These are phyloP conservation scores for Chenopodium album DNA, from an alignment of 148 eudicot genomes.

Conservation along the genomic window DNA sequence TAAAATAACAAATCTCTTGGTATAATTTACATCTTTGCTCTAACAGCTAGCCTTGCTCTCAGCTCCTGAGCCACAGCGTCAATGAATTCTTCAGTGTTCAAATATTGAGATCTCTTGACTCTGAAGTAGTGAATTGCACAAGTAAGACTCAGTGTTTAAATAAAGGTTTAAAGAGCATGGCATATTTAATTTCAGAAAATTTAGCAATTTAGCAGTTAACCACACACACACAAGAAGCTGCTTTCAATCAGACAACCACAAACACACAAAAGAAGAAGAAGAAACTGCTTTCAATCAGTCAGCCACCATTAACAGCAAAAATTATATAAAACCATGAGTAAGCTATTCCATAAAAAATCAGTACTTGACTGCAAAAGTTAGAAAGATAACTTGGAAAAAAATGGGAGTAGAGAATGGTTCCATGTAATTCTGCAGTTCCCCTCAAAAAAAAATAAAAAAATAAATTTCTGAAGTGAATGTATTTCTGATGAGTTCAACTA, in stretches of 20 bases:
- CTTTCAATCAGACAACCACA: not conserved
- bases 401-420: too few relatives aligned
- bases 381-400: not conserved
- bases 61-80: conserved; percentile 83
- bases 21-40: conserved; percentile 3
- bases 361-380: not conserved
- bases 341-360: not conserved
- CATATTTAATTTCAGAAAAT: conserved; percentile 21
- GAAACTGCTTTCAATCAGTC: too few relatives aligned
- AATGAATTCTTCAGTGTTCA: conserved; percentile 89
- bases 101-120: conserved; percentile 45
- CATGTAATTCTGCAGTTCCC: not conserved
- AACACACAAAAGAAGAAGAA: too few relatives aligned
- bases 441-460: too few relatives aligned
- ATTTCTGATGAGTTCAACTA: not conserved
- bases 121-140: not conserved
- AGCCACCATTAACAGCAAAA: not conserved
- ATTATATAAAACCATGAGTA: not conserved
- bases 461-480: not conserved
- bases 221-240: not conserved
- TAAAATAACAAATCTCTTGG: not conserved
- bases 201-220: not conserved
- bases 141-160: not conserved
- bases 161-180: not conserved
- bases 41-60: conserved; percentile 49